A percentile compares a stretch with the other conserved stretches of the same genome.
Evolutionary conservation across 2,329 filamentous ascomycete genomes (phyloP).

Genomic region (Fusarium gaditjirri): DNA sequence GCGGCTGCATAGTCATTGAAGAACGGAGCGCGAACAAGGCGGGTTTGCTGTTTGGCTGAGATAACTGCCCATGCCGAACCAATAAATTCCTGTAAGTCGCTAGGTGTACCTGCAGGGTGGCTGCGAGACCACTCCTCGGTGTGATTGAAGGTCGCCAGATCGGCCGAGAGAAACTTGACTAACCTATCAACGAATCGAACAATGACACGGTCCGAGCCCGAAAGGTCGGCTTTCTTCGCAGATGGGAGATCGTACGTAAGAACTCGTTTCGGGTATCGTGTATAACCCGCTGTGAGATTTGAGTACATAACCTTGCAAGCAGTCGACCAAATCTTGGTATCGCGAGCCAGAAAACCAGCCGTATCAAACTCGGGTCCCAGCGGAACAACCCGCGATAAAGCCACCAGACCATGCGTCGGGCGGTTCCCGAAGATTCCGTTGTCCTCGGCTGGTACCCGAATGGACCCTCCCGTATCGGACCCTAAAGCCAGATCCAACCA

Average conservation of each 20-base stretch:
- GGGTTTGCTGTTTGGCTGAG: not conserved
- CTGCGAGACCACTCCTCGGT: not conserved
- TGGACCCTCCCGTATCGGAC: not conserved
- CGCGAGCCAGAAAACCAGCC: not conserved
- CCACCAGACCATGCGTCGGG: not conserved
- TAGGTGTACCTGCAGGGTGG: not conserved
- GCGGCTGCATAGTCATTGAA: not conserved
- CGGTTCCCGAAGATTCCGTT: not conserved
- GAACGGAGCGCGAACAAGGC: not conserved
- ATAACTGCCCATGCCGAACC: not conserved
- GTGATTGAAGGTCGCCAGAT: not conserved
- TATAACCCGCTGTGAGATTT: not conserved
- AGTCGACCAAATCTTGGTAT: not conserved
- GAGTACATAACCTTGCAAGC: not conserved
- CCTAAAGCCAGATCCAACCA: not conserved
- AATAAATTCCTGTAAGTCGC: not conserved
- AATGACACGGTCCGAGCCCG: not conserved
- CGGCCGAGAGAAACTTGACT: not conserved
- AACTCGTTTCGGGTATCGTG: not conserved
- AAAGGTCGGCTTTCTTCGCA: accelerated
- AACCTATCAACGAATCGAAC: not conserved
- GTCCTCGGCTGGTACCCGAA: not conserved
- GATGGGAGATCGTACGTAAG: not conserved
- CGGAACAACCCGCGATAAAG: not conserved
- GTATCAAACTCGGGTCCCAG: not conserved